A percentile compares a stretch with the other conserved stretches of the same genome.
phyloP scores from a whole-genome alignment of 1,284 basidiomycete species.

The Porphyrellus sp. region DNA sequence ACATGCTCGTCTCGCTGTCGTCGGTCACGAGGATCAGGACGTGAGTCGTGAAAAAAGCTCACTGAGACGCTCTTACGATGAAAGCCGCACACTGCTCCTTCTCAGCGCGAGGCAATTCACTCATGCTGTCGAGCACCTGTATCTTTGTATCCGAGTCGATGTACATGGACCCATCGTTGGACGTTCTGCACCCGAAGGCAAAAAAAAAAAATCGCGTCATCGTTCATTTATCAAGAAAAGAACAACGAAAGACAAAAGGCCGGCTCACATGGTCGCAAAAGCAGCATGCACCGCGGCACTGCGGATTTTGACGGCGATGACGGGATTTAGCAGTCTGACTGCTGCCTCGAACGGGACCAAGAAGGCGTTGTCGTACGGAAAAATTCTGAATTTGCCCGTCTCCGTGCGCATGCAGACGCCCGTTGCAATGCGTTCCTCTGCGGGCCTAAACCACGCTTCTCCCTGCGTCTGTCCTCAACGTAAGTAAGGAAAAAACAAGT shows the following conservation, averaged over 20 bases:
- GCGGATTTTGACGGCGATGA: slow-evolving; percentile 77
- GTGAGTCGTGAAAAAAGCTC: neutral
- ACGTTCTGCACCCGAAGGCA: slow-evolving; percentile 5
- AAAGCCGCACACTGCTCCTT: slow-evolving; percentile 85
- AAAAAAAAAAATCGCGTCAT: neutral
- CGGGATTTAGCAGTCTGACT: slow-evolving; percentile 69
- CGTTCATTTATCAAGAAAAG: neutral
- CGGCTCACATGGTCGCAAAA: slow-evolving; percentile 42
- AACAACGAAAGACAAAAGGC: neutral
- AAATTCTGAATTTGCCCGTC: slow-evolving; percentile 62
- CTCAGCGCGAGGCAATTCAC: slow-evolving; percentile 67
- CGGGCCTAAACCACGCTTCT: slow-evolving; percentile 55
- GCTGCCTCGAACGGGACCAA: slow-evolving; percentile 69
- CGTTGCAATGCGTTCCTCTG: slow-evolving; percentile 46
- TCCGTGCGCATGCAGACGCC: slow-evolving; percentile 67
- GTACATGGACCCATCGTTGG: slow-evolving; percentile 42
- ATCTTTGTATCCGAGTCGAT: slow-evolving; percentile 70
- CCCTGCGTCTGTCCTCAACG: slow-evolving; percentile 45
- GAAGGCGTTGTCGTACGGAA: slow-evolving; percentile 66
- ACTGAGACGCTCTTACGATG: slow-evolving; percentile 48
- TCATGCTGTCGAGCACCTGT: slow-evolving; percentile 65
- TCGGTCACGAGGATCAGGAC: neutral
- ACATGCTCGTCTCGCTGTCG: slow-evolving; percentile 66
- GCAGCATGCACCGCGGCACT: slow-evolving; percentile 80
- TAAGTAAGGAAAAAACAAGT: neutral